These are phyloP conservation scores for Noccaea bulbosa DNA, from an alignment of 345 rosid genomes.

Conservation along the genomic window DNA sequence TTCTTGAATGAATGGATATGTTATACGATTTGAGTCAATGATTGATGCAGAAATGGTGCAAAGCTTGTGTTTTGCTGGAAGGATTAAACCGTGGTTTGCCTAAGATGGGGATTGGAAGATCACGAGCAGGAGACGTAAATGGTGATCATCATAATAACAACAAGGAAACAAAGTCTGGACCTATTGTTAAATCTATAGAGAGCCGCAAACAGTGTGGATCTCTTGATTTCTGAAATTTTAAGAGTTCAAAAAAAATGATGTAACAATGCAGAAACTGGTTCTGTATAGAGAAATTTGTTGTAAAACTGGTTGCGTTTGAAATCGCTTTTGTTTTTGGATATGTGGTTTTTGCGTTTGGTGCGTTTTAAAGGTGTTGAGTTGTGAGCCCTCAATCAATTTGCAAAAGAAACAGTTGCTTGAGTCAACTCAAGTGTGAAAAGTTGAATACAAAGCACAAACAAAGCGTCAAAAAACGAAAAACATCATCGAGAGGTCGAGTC, in stretches of 20 bases:
- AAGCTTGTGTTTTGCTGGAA: constrained; percentile 91
- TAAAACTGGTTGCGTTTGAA: neutral
- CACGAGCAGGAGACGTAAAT: constrained; percentile 45
- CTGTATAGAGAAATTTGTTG: constrained; percentile 17
- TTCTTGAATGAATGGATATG: neutral
- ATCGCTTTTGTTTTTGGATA: neutral
- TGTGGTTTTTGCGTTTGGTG: neutral
- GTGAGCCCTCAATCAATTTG: no score
- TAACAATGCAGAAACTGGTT: neutral
- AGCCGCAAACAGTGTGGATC: constrained; percentile 78
- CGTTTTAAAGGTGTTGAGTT: no score
- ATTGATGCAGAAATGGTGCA: constrained; percentile 77
- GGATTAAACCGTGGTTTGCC: constrained; percentile 92
- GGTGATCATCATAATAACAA: constrained; percentile 34
- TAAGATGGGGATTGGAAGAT: constrained; percentile 80
- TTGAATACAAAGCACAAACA: no score
- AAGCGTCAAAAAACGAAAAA: no score
- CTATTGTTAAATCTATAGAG: constrained; percentile 52
- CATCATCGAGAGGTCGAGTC: no score
- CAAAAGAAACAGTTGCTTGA: no score
- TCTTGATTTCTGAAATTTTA: constrained; percentile 52
- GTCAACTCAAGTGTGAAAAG: no score
- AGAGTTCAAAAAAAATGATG: neutral
- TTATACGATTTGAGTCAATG: neutral
- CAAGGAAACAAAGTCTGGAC: constrained; percentile 43